Conservation (phyloP, 225 moss, liverwort and hornwort genomes). For the Thuidium tamariscinum region DNA sequence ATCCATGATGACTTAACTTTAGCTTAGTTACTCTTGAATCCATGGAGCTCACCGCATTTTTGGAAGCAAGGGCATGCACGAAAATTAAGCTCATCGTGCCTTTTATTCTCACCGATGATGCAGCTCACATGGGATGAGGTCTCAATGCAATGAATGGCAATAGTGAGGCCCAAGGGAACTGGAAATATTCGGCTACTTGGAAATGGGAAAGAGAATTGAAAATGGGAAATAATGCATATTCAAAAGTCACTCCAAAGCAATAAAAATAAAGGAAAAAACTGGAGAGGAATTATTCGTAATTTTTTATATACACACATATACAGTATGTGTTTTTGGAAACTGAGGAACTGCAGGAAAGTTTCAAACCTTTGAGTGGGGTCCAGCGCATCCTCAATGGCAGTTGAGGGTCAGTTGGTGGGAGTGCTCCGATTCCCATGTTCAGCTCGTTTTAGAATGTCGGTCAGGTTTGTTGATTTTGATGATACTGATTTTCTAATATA, state of each 20-base stretch:
- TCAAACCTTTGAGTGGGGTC: background rate
- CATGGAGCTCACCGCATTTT: background rate
- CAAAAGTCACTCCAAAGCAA: background rate
- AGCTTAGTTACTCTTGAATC: background rate
- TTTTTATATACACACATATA: background rate
- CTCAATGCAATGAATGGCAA: background rate
- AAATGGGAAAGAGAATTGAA: background rate
- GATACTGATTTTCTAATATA: background rate
- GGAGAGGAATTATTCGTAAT: background rate
- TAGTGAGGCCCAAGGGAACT: background rate
- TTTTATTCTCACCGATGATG: background rate
- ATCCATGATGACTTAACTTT: background rate
- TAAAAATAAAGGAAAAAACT: background rate
- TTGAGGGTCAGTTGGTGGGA: background rate
- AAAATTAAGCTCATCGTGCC: background rate
- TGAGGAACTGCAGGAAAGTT: background rate
- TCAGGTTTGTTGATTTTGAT: constrained; percentile 1
- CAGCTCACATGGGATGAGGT: background rate
- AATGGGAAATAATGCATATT: background rate
- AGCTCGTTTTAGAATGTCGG: constrained; percentile 7
- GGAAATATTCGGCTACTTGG: background rate
- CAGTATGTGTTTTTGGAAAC: background rate
- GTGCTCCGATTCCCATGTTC: background rate
- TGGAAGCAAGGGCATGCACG: background rate
- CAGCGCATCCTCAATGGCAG: background rate